Evolutionary conservation across 345 rosid species (phyloP).

Genomic region (Eucalyptus lansdowneana): DNA sequence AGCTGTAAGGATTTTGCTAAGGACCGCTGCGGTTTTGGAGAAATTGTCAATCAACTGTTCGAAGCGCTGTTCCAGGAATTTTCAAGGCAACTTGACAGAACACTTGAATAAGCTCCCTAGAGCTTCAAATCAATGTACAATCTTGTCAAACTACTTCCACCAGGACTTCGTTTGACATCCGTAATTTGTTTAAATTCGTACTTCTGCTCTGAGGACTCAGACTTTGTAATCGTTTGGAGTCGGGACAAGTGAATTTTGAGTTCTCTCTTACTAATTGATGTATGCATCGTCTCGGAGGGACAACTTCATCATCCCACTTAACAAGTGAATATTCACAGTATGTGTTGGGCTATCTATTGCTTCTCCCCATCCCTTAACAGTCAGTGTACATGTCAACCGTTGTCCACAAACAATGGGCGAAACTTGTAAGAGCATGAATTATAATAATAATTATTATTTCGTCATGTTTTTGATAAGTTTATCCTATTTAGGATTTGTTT

Average conservation of each 20-base stretch:
- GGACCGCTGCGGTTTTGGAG: background rate
- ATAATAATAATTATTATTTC: background rate
- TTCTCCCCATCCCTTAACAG: background rate
- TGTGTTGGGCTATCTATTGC: background rate
- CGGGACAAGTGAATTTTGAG: background rate
- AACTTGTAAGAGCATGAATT: background rate
- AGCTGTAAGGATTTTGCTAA: background rate
- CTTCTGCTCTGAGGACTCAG: background rate
- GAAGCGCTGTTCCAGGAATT: background rate
- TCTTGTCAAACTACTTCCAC: background rate
- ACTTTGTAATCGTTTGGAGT: background rate
- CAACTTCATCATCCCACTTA: background rate
- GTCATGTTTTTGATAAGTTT: background rate
- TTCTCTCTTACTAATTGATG: background rate
- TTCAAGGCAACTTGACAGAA: background rate
- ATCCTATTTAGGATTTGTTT: background rate
- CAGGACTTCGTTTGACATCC: background rate
- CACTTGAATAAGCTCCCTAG: background rate
- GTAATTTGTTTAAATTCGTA: background rate
- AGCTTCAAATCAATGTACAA: background rate
- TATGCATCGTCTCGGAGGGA: background rate
- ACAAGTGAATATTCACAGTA: background rate
- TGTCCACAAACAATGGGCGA: background rate
- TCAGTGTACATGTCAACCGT: background rate
- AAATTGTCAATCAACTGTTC: background rate